These are phyloP conservation scores for Populus tomentosa DNA, from an alignment of 441 rosid species.

Conservation along the genomic window DNA sequence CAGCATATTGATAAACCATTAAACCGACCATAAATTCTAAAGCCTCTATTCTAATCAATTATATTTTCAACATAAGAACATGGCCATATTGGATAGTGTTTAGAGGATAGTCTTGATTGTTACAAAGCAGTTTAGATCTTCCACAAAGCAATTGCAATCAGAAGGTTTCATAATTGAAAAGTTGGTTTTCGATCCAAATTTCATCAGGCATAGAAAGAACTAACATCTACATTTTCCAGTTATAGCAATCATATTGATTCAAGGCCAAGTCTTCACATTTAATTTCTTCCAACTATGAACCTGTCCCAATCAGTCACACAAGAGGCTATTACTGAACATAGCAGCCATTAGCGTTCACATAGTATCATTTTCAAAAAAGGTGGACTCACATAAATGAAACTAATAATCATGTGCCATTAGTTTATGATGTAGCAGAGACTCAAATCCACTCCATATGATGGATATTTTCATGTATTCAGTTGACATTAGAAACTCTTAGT, in stretches of 20 bases:
- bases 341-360: background rate
- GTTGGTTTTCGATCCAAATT: background rate
- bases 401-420: no score
- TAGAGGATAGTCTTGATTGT: no score
- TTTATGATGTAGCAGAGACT: no score
- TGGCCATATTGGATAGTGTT: no score
- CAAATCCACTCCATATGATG: no score
- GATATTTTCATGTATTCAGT: no score
- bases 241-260: background rate
- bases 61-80: no score
- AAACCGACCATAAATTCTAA: no score
- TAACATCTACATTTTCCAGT: background rate
- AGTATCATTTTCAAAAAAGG: background rate
- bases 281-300: background rate
- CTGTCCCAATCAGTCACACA: background rate
- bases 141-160: background rate
- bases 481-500: no score
- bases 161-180: background rate
- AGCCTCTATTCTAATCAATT: no score
- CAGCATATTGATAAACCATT: background rate
- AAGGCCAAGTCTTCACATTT: background rate
- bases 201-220: background rate
- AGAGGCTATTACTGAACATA: background rate
- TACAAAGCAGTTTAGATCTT: no score
- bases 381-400: no score